A percentile compares a stretch with the other conserved stretches of the same genome.
Evolutionary conservation across 2,329 filamentous ascomycete species (phyloP).

Genomic region (Monilinia aucupariae): DNA sequence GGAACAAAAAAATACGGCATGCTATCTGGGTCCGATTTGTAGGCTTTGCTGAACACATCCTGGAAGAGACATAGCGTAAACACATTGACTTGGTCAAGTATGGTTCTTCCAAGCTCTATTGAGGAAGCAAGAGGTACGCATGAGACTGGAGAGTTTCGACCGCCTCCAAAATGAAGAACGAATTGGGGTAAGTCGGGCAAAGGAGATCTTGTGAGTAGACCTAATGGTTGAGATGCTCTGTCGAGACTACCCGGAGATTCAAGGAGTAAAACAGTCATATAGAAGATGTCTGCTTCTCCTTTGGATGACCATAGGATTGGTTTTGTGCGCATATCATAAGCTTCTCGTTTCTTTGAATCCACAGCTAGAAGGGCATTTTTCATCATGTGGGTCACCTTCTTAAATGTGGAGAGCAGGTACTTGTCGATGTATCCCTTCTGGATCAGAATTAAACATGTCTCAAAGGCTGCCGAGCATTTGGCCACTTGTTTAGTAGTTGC

Average conservation of each 20-base stretch:
- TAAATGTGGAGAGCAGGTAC: conserved; percentile 66
- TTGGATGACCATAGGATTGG: conserved; percentile 63
- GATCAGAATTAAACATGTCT: conserved; percentile 67
- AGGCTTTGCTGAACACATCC: conserved; percentile 87
- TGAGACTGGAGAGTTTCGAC: conserved; percentile 53
- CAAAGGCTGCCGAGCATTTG: conserved; percentile 84
- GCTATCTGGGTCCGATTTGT: conserved; percentile 54
- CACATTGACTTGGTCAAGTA: conserved; percentile 52
- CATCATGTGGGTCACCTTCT: conserved; percentile 69
- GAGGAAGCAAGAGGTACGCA: conserved; percentile 42
- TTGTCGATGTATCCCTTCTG: conserved; percentile 64
- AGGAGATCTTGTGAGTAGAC: conserved; percentile 62
- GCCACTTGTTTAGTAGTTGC: conserved; percentile 69
- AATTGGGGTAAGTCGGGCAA: conserved; percentile 64
- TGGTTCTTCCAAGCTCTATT: conserved; percentile 41
- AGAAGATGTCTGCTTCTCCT: conserved; percentile 50
- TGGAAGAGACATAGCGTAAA: conserved; percentile 75
- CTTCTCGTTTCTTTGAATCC: conserved; percentile 66
- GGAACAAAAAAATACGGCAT: conserved; percentile 85
- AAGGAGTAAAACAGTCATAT: conserved; percentile 57
- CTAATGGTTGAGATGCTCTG: conserved; percentile 56
- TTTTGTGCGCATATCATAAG: conserved; percentile 75
- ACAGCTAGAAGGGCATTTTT: conserved; percentile 81
- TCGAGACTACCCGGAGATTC: conserved; percentile 50
- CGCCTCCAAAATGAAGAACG: conserved; percentile 64